Base-by-base conservation (phyloP, 345 rosid genomes). In the Streptanthus diversifolius region DNA sequence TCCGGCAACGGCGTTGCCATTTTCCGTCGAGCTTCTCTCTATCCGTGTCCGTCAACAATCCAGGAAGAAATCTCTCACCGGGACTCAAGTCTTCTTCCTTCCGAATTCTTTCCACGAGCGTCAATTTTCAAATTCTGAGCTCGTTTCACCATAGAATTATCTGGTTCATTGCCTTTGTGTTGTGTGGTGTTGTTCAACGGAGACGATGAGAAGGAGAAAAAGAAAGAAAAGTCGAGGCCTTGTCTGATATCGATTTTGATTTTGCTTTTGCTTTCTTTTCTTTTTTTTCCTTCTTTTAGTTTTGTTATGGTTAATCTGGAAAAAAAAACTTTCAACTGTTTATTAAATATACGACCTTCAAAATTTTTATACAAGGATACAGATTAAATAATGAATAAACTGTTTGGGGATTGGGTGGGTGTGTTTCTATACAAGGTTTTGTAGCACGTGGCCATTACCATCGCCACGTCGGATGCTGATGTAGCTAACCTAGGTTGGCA, bases 1-100 rank as follows among this genome's bases (percentile, higher is more conserved):
- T 83, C 93, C 54, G 89, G 87, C 32, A 84, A 80, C 72, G 96
- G 88, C 87, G 86, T 85, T 80, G 96, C 88, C 98, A 90, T 89
- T 81, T 75, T 33, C n/a, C 25, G 9, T 51, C 22, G 43, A 71
- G 68, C 55, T 77, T 43, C 25, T 61, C 48, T 61, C 43, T 53
- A 22, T 22, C 51, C 63, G 68, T 67, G 53, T 67, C 49, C 59
- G 35, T 66, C 7, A 55, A 71, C 19, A 72, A 73, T 44, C 57
- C 15, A 76, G 39, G 33, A 39, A 9, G 13, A 61, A 64, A 54
- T 27, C 25, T 36, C 33, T 27, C 35, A 35, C 43, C 2, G 7
- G 33, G 57, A 71, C 73, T 54, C 57, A 65, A 67, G 8, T 52
- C 68, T 25, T 5, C 44, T 21, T 65, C 67, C 62, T 60, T 30